phyloP scores from a whole-genome alignment of 2,329 filamentous ascomycete genomes.

The Colletotrichum shisoi region DNA sequence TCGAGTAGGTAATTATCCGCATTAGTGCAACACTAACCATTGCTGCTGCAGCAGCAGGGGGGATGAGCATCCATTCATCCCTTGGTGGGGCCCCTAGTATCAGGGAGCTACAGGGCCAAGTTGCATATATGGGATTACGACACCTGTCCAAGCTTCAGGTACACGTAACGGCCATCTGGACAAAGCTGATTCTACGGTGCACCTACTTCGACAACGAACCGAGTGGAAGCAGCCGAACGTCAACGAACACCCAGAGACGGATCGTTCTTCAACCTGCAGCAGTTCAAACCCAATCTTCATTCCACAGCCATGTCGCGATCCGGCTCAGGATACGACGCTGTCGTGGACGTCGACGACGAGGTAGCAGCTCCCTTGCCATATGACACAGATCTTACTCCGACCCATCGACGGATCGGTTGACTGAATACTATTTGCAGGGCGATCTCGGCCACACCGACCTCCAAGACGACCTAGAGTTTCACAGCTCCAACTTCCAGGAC shows the following conservation, averaged over 20 bases:
- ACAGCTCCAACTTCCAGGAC: slow-evolving; percentile 85
- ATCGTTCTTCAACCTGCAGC: not conserved
- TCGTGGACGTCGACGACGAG: slow-evolving; percentile 97
- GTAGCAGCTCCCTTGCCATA: slow-evolving; percentile 57
- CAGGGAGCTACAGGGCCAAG: slow-evolving; percentile 26
- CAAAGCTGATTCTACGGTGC: not conserved
- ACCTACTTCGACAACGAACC: slow-evolving; percentile 6
- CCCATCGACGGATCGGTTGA: slow-evolving; percentile 12
- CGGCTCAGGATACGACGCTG: slow-evolving; percentile 87
- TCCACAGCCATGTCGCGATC: slow-evolving; percentile 69
- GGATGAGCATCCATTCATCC: not conserved
- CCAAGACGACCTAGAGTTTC: slow-evolving; percentile 98
- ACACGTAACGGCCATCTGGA: slow-evolving; percentile 9
- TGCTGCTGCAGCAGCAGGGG: not conserved
- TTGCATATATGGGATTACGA: slow-evolving; percentile 43
- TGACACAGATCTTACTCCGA: not conserved
- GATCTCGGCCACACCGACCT: slow-evolving; percentile 98
- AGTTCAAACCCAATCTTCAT: not conserved
- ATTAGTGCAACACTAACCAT: slow-evolving; percentile 13
- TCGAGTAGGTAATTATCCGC: slow-evolving; percentile 8
- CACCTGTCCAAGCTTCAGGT: slow-evolving; percentile 44
- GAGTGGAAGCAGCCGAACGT: not conserved
- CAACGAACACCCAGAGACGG: slow-evolving; percentile 1
- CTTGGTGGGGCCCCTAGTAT: not conserved
- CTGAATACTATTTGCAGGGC: slow-evolving; percentile 65